phyloP scores from a whole-genome alignment of 768 basidiomycete species.

The Boletus huronensis region DNA sequence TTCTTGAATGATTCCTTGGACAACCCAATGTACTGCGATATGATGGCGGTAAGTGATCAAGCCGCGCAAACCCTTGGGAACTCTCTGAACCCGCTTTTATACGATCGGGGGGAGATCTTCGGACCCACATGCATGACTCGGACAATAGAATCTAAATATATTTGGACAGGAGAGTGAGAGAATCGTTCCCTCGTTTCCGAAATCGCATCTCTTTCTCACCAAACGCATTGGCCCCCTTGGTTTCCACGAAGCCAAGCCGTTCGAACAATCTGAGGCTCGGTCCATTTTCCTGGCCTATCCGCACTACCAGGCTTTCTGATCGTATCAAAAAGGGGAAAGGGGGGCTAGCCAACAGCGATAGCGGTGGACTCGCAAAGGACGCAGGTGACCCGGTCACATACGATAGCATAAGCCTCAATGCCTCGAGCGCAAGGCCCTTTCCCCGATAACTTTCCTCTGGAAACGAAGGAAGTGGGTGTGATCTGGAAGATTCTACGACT shows the following conservation, averaged over 20 bases:
- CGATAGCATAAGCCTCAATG: constrained; percentile 61
- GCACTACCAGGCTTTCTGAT: constrained; percentile 53
- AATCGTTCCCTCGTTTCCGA: neutral
- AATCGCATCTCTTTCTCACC: constrained; percentile 78
- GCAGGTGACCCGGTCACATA: constrained; percentile 55
- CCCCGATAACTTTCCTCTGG: constrained; percentile 67
- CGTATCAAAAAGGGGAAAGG: constrained; percentile 43
- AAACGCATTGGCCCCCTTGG: constrained; percentile 70
- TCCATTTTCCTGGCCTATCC: constrained; percentile 66
- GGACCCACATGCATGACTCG: constrained; percentile 12
- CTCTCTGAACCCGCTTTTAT: constrained; percentile 3
- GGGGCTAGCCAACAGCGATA: constrained; percentile 21
- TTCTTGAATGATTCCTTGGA: neutral
- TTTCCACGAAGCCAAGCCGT: constrained; percentile 70
- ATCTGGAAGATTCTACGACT: neutral
- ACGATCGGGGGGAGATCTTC: neutral
- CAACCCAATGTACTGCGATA: neutral
- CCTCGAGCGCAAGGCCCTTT: constrained; percentile 59
- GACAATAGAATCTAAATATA: constrained; percentile 11
- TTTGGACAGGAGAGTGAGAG: constrained; percentile 6
- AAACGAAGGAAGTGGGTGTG: neutral
- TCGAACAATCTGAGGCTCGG: constrained; percentile 72
- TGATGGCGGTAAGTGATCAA: constrained; percentile 12
- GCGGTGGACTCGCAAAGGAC: constrained; percentile 8
- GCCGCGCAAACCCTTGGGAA: neutral